Conservation (phyloP, 768 basidiomycete species). For the Termitomyces sp. region DNA sequence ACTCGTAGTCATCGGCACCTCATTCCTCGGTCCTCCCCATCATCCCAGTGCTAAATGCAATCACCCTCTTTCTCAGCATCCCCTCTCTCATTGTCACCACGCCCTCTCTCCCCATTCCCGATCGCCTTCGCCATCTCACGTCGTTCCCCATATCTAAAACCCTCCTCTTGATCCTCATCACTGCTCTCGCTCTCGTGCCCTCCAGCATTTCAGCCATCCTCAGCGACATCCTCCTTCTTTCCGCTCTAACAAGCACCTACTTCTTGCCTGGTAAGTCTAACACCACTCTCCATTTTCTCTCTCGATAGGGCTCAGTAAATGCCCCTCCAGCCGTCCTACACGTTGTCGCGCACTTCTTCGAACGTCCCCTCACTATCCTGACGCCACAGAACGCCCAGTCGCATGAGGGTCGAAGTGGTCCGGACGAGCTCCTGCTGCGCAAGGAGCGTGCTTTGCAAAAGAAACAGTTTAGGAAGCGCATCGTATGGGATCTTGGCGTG, state of each 20-base stretch:
- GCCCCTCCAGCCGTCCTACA: slow-evolving; percentile 60
- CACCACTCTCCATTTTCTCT: neutral
- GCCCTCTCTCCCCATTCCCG: slow-evolving; percentile 51
- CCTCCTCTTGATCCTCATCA: slow-evolving; percentile 38
- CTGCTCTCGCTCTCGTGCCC: slow-evolving; percentile 47
- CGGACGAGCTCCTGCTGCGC: slow-evolving; percentile 74
- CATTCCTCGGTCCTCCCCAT: slow-evolving; percentile 27
- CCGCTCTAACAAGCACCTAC: slow-evolving; percentile 57
- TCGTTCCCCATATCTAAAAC: slow-evolving; percentile 47
- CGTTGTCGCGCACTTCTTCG: slow-evolving; percentile 81
- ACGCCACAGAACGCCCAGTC: slow-evolving; percentile 42
- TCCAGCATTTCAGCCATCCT: slow-evolving; percentile 35
- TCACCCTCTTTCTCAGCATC: slow-evolving; percentile 56
- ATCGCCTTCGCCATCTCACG: slow-evolving; percentile 36
- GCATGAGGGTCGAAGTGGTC: slow-evolving; percentile 14
- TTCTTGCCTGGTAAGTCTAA: slow-evolving; percentile 52
- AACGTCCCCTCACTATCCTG: slow-evolving; percentile 80
- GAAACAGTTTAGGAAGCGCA: slow-evolving; percentile 63
- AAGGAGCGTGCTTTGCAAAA: slow-evolving; percentile 87
- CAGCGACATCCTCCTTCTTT: slow-evolving; percentile 48
- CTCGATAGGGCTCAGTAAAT: neutral
- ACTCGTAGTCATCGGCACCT: slow-evolving; percentile 10
- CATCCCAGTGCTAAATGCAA: slow-evolving; percentile 44
- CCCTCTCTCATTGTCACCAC: slow-evolving; percentile 59
- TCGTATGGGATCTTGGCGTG: slow-evolving; percentile 83